phyloP scores from a whole-genome alignment of 345 rosid genomes.

The Salix koriyanagi region DNA sequence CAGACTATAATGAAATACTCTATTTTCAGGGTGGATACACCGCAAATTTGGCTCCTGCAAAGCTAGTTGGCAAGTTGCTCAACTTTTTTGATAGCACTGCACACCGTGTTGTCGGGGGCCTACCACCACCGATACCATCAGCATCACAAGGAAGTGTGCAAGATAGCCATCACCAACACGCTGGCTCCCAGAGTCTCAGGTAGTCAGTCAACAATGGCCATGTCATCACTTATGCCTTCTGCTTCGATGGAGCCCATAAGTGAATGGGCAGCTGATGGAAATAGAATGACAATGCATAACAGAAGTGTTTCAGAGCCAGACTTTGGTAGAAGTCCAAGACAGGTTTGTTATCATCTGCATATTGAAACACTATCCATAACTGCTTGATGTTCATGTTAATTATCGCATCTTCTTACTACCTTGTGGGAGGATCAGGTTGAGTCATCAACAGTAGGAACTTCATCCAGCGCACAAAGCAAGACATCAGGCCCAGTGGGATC shows the following conservation, averaged over 20 bases:
- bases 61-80: constrained; percentile 68
- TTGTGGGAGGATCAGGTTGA: constrained; percentile 42
- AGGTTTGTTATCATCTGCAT: constrained; percentile 36
- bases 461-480: constrained; percentile 55
- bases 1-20: not conserved
- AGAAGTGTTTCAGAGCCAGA: constrained; percentile 88
- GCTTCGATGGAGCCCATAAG: constrained; percentile 72
- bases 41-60: constrained; percentile 64
- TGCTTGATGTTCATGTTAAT: constrained; percentile 10
- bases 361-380: not conserved
- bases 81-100: constrained; percentile 80
- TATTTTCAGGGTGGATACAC: constrained; percentile 68
- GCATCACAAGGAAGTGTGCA: constrained; percentile 36
- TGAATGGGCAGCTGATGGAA: constrained; percentile 58
- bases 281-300: constrained; percentile 52
- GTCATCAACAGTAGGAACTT: constrained; percentile 47
- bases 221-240: constrained; percentile 67
- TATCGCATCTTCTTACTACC: constrained; percentile 15
- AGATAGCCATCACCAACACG: constrained; percentile 31
- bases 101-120: constrained; percentile 73
- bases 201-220: constrained; percentile 76
- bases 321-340: constrained; percentile 71
- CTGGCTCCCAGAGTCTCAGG: constrained; percentile 47
- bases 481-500: constrained; percentile 41
- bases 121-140: constrained; percentile 61